Percentiles rank a stretch among this genome's conserved stretches.
Conservation (phyloP, 2,329 filamentous ascomycete species). For the Byssochlamys sp. region DNA sequence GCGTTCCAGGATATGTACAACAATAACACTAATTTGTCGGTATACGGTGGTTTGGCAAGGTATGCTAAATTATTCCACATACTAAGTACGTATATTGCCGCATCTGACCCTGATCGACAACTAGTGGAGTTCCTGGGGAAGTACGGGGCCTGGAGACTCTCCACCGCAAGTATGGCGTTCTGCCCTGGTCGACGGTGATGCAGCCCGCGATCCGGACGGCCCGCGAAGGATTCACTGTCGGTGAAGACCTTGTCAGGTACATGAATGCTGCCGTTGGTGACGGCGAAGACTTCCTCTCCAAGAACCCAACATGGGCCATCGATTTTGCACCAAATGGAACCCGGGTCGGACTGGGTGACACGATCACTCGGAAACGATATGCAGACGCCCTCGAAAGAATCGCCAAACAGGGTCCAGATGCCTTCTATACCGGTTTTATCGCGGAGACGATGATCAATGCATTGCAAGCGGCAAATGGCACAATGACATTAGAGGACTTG, state of each 20-base stretch:
- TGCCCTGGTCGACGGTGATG: constrained; percentile 64
- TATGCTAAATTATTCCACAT: constrained; percentile 14
- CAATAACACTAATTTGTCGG: constrained; percentile 56
- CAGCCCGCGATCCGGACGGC: constrained; percentile 66
- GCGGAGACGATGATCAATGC: constrained; percentile 64
- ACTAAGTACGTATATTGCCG: not conserved
- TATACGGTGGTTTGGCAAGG: constrained; percentile 62
- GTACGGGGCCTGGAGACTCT: constrained; percentile 69
- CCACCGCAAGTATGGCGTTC: constrained; percentile 51
- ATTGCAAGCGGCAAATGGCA: constrained; percentile 63
- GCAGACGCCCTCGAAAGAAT: constrained; percentile 71
- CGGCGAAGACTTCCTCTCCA: constrained; percentile 57
- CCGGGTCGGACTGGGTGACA: constrained; percentile 61
- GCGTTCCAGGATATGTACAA: constrained; percentile 78
- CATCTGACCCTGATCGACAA: not conserved
- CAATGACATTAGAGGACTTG: constrained; percentile 72
- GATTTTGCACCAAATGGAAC: constrained; percentile 83
- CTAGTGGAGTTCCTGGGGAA: constrained; percentile 48
- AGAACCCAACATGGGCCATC: constrained; percentile 69
- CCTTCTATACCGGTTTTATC: constrained; percentile 64
- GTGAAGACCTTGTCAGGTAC: constrained; percentile 63
- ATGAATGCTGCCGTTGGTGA: constrained; percentile 49
- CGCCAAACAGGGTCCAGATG: constrained; percentile 60
- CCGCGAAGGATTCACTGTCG: constrained; percentile 62
- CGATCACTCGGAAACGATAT: constrained; percentile 70